These are phyloP conservation scores for Cardiospermum halicacabum DNA, from an alignment of 345 rosid genomes.

Conservation along the genomic window DNA sequence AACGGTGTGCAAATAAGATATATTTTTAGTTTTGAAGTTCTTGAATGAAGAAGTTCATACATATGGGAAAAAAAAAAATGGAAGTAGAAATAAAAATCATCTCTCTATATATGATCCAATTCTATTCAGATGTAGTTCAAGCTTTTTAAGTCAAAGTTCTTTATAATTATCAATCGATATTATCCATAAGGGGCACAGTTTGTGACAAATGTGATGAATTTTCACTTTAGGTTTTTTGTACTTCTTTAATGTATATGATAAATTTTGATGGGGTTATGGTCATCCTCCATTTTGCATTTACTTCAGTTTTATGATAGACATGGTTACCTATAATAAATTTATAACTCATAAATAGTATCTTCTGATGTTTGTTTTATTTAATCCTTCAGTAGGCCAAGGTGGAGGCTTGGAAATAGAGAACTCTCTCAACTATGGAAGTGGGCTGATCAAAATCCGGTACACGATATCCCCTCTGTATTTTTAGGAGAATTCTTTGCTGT, in stretches of 20 bases:
- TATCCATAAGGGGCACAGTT: background rate
- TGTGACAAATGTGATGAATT: background rate
- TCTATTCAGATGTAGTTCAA: background rate
- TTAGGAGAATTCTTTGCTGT: background rate
- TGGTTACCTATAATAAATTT: background rate
- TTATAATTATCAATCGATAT: background rate
- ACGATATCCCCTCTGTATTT: slow-evolving; percentile 8
- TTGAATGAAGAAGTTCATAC: background rate
- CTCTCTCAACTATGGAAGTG: slow-evolving; percentile 98
- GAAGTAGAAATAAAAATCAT: background rate
- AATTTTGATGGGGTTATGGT: background rate
- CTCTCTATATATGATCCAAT: background rate
- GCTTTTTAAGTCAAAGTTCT: background rate
- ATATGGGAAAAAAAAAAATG: background rate
- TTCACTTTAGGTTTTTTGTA: background rate
- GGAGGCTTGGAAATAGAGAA: slow-evolving; percentile 95
- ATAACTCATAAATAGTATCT: background rate
- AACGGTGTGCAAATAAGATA: slow-evolving; percentile 46
- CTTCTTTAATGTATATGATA: background rate
- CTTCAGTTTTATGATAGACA: background rate
- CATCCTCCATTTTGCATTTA: background rate
- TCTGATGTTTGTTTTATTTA: slow-evolving; percentile 12
- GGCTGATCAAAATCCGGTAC: slow-evolving; percentile 93
- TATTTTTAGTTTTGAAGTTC: background rate
- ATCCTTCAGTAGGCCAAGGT: slow-evolving; percentile 68